Evolutionary conservation across 2,329 filamentous ascomycete species (phyloP), one percentile per base, ranked within the genome.

Genomic region (Chaetomium olivaceum): DNA sequence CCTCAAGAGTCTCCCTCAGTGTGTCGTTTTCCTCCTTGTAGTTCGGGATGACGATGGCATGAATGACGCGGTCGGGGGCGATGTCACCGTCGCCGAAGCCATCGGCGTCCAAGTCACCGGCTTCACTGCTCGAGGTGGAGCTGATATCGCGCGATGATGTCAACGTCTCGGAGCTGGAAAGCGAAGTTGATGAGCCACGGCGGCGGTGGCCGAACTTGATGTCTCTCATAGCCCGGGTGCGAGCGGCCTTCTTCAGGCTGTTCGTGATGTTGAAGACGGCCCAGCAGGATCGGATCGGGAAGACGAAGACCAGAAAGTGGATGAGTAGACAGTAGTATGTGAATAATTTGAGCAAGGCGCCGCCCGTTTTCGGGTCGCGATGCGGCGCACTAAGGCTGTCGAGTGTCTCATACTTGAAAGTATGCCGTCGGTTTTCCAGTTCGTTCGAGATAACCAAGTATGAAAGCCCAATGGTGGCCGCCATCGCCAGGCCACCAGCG

Each of bases 11-110:
- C 73, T 90, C 88, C 68, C 85, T 82, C 56, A 91, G 79, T 0
- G 87, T 90, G 65, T 89, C 87, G 64, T 87, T 78, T 64, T 91
- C 88, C 75, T 92, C 89, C 76, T 90, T 90, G 78, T 91, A 92
- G 73, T 91, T 91, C 21, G 89, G 89, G 52, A 92, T 81, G 68
- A 91, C 80, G 67, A 92, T 89, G 16, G 85, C 87, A 73, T 91
- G 87, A 33, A 90, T 77, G 63, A 89, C 76, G 27, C 78, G 78
- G 50, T 82, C 78, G n/a, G 77, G 73, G 0, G 78, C 75, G 11
- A 76, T 74, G 21, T 81, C 80, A 54, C 71, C 76, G 57, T 86
- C 83, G 54, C 78, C 76, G 68, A 79, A 80, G 62, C 79, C 74
- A 46, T 84, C 81, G 33, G 77, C 70, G 52, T 86, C 83, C 8